Percentiles rank a stretch among this genome's conserved stretches.
phyloP scores from a whole-genome alignment of 2,329 filamentous ascomycete genomes.

The Alternaria consortialis region DNA sequence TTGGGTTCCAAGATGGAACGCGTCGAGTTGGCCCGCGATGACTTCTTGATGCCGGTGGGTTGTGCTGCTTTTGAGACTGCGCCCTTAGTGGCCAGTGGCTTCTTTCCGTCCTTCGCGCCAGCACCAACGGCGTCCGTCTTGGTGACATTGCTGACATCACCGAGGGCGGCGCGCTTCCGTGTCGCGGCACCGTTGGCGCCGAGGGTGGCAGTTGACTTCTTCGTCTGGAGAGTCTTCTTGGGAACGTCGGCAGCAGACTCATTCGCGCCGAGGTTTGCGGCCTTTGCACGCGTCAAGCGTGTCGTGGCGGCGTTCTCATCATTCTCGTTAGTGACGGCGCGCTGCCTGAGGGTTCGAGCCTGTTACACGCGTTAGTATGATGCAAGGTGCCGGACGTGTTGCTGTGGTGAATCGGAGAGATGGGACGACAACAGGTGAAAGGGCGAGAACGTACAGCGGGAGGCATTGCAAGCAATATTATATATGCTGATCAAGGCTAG shows the following conservation, averaged over 20 bases:
- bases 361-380: slow-evolving; percentile 57
- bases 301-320: slow-evolving; percentile 84
- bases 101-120: slow-evolving; percentile 70
- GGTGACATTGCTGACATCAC: slow-evolving; percentile 93
- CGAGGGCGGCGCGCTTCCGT: slow-evolving; percentile 84
- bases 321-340: slow-evolving; percentile 88
- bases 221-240: slow-evolving; percentile 58
- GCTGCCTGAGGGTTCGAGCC: slow-evolving; percentile 76
- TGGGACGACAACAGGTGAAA: slow-evolving; percentile 16
- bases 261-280: slow-evolving; percentile 71
- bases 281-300: slow-evolving; percentile 92
- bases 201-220: slow-evolving; percentile 54
- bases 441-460: slow-evolving; percentile 59
- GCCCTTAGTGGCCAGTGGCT: slow-evolving; percentile 68
- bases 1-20: slow-evolving; percentile 72
- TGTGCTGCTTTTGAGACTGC: slow-evolving; percentile 81
- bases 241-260: slow-evolving; percentile 63
- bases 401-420: slow-evolving; percentile 19
- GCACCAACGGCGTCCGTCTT: slow-evolving; percentile 68
- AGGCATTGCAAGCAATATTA: slow-evolving; percentile 62
- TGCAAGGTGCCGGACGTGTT: slow-evolving; percentile 7
- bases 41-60: slow-evolving; percentile 83
- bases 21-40: slow-evolving; percentile 66
- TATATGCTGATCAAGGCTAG: slow-evolving; percentile 48
- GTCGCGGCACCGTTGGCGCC: slow-evolving; percentile 54